A percentile compares a stretch with the other conserved stretches of the same genome.
These are phyloP conservation scores for Arthroderma sp. DNA, from an alignment of 2,329 filamentous ascomycete species.

Conservation along the genomic window DNA sequence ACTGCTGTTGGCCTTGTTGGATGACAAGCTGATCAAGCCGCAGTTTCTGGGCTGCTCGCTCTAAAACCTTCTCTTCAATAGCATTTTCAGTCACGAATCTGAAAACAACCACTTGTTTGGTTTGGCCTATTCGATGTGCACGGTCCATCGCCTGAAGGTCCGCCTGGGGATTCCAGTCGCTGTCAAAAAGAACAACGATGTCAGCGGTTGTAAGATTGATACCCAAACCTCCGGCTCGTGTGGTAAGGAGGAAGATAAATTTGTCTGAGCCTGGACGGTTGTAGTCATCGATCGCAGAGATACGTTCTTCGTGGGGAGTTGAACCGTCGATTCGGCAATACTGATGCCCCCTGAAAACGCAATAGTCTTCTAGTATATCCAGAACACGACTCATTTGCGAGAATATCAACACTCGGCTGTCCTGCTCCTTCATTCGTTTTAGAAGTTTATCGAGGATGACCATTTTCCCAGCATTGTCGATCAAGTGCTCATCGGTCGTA, in stretches of 20 bases:
- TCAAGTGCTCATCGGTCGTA: conserved; percentile 90
- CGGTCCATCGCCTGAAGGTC: conserved; percentile 98
- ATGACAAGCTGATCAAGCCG: conserved; percentile 95
- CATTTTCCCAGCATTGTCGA: conserved; percentile 96
- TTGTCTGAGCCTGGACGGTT: conserved; percentile 93
- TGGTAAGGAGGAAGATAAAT: conserved; percentile 91
- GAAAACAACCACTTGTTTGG: conserved; percentile 94
- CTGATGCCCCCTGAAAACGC: conserved; percentile 84
- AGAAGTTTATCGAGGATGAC: conserved; percentile 87
- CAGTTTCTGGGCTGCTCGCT: conserved; percentile 91
- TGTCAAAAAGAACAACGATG: conserved; percentile 92
- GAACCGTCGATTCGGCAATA: conserved; percentile 97
- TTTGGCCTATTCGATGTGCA: conserved; percentile 95
- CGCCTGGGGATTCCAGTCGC: conserved; percentile 97
- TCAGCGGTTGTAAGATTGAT: conserved; percentile 95
- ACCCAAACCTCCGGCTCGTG: conserved; percentile 84
- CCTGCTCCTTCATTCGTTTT: conserved; percentile 66
- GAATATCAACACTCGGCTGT: conserved; percentile 94
- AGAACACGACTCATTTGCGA: conserved; percentile 97
- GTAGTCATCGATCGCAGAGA: conserved; percentile 95
- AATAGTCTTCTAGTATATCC: conserved; percentile 96
- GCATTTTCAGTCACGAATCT: conserved; percentile 95
- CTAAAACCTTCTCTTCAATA: conserved; percentile 95
- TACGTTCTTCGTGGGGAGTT: conserved; percentile 94
- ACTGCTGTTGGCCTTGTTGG: conserved; percentile 86